A percentile compares a stretch with the other conserved stretches of the same genome.
Evolutionary conservation across 495 filamentous ascomycete genomes (phyloP).

Genomic region (Tuber calosporum): DNA sequence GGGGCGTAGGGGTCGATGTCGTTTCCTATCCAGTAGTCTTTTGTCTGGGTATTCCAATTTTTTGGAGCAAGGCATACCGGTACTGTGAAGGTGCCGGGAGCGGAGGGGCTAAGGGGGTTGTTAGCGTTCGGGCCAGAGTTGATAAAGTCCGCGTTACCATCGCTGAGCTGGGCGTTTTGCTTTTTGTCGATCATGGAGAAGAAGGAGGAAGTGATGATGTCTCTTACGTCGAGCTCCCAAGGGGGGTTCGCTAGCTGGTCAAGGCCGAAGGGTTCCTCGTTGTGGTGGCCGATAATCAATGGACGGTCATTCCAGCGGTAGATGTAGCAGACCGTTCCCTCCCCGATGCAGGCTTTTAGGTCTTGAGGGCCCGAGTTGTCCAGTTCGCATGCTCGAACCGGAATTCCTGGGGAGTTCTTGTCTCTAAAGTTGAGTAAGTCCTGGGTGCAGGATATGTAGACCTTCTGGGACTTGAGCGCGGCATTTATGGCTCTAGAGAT

Average conservation of each 20-base stretch:
- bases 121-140: constrained; percentile 26
- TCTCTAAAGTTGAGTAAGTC: constrained; percentile 7
- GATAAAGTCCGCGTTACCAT: constrained; percentile 14
- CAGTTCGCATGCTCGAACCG: constrained; percentile 19
- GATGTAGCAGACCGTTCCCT: constrained; percentile 32
- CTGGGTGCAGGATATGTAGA: constrained; percentile 31
- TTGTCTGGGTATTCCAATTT: constrained; percentile 38
- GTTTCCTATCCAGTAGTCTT: constrained; percentile 14
- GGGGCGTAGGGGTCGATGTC: constrained; percentile 22
- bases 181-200: constrained; percentile 13
- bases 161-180: constrained; percentile 20
- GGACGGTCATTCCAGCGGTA: constrained; percentile 40
- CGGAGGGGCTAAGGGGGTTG: constrained; percentile 22
- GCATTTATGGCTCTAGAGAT: constrained; percentile 35
- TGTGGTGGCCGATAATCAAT: constrained; percentile 24
- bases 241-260: constrained; percentile 14
- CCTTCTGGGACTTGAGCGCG: constrained; percentile 32
- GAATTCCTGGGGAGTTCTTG: constrained; percentile 7
- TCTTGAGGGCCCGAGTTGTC: constrained; percentile 34
- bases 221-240: constrained; percentile 24
- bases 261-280: constrained; percentile 37
- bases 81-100: constrained; percentile 35
- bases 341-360: constrained; percentile 28
- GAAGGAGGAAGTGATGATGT: constrained; percentile 31
- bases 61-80: constrained; percentile 34